Base-by-base conservation (phyloP, 345 rosid genomes). In the Eutrema japonicum region DNA sequence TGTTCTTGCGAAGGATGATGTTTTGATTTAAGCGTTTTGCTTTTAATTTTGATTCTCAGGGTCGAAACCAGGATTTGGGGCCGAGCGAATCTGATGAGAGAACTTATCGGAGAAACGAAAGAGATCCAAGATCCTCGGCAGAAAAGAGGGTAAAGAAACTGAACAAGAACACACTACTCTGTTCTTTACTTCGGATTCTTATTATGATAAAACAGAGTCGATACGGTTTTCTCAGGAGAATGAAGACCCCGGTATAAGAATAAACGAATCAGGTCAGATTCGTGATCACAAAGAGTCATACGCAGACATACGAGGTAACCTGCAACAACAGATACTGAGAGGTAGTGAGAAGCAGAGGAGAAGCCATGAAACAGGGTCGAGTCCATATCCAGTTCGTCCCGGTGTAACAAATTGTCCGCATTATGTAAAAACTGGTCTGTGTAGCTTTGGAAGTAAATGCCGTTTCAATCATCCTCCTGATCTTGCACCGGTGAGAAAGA, bases 61-160 rank as follows among this genome's bases (percentile, higher is more conserved):
- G 45, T 10, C 42, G 22, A 56, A 10, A 35, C 14, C 5, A 11
- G 14, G 6, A 38, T 37, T 14, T 36, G 12, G 1, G 42, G 7
- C 9, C 7, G 42, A 56, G 12, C 0, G 62, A 57, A 35, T 38
- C 29, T 56, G 27, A 33, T 33, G 42, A 6, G 36, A 33, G 26
- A 33, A 33, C 43, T 35, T 13, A 36, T 56, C 22, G 43, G 62
- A 35, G 62, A 8, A 43, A 4, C 8, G 12, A 57, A 57, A 37
- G n/a, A 16, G 29, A 37, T 36, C 30, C 26, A 55, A 33, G 61
- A 16, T 57, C 63, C 8, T 4, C 27, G 42, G 27, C 1, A 55
- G 41, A 35, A 27, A 33, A 35, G 3, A 57, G 46, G 63, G 63
- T 58, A 58, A 58, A 18, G 47, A 58, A 57, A 57, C 45, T 56